phyloP scores from a whole-genome alignment of 2,329 filamentous ascomycete genomes.

The Penicillium sp. region DNA sequence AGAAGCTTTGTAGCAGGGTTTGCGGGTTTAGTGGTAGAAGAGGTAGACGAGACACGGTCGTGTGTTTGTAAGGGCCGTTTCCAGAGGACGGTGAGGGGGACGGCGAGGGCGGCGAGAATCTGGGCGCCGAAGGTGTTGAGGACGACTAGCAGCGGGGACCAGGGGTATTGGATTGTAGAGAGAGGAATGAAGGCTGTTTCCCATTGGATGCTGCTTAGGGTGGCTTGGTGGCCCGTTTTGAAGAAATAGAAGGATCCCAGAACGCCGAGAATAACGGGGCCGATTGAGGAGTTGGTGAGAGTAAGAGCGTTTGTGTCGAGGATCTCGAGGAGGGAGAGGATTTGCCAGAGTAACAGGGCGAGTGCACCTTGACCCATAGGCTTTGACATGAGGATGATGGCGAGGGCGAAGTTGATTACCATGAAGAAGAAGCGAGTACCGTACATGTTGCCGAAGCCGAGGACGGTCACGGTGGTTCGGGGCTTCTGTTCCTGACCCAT shows the following conservation, averaged over 20 bases:
- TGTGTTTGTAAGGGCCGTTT: constrained; percentile 76
- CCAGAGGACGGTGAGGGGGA: constrained; percentile 84
- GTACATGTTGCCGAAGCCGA: constrained; percentile 91
- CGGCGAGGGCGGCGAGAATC: constrained; percentile 74
- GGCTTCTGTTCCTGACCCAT: constrained; percentile 22
- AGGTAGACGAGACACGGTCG: constrained; percentile 39
- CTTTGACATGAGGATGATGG: constrained; percentile 80
- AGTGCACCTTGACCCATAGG: constrained; percentile 90
- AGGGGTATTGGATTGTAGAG: constrained; percentile 80
- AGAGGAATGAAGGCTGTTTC: constrained; percentile 91
- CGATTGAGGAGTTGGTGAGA: constrained; percentile 65
- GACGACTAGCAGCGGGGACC: constrained; percentile 76
- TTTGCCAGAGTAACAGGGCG: constrained; percentile 80
- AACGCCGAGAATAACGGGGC: constrained; percentile 80
- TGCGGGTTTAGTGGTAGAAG: constrained; percentile 15
- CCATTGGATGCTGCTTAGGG: constrained; percentile 88
- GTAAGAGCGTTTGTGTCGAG: constrained; percentile 63
- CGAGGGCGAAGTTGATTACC: constrained; percentile 73
- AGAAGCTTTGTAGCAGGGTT: constrained; percentile 51
- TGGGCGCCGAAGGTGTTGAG: constrained; percentile 90
- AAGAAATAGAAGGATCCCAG: constrained; percentile 94
- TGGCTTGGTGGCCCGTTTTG: constrained; percentile 95
- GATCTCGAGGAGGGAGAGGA: constrained; percentile 72
- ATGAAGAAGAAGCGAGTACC: constrained; percentile 87
- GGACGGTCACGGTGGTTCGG: constrained; percentile 65